Evolutionary conservation across 257 asterid species (phyloP), one percentile per base, ranked within the genome.

Genomic region (Phtheirospermum japonicum): DNA sequence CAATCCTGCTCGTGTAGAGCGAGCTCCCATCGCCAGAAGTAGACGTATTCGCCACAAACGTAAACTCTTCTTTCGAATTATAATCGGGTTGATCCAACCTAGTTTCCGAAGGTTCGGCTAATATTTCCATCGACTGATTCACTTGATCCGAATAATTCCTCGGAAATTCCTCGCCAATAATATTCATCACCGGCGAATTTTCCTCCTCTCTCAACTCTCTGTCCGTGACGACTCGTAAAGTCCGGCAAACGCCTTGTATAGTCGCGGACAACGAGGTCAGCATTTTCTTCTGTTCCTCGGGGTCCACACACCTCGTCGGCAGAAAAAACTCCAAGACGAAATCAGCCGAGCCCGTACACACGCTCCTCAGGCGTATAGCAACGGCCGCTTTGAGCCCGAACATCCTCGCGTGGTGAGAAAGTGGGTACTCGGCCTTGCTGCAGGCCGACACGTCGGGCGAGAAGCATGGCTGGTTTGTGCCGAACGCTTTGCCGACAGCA

Each of bases 321-420:
- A 92, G 77, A 64, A 86, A 92, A 75, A 92, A 86, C 83, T 92
- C 97, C 82, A 92, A 73, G 32, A 86, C 93, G 36, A 88, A 88
- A 61, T 92, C 97, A 4, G 83, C 76, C 0, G 79, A 69, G 18
- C 93, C 88, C 4, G 90, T 83, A 45, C 61, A 76, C 57, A 75
- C 68, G 40, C 90, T 86, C 73, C 95, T 72, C 48, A 92, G 79
- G 17, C 97, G 95, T 62, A 92, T 81, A 34, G 97, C 98, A 5
- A 92, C 97, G 7, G 93, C 90, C 19, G 95, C 95, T 69, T 76
- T 80, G 45, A 92, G 61, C 14, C 87, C 91, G 14, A 88, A 88
- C 85, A 92, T 86, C 51, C 87, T 80, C 5, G 97, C 97, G 9
- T 92, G 82, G 80, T 92, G 98, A 36, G 98, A 83, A 61, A 92